Evolutionary conservation across 2,329 filamentous ascomycete species (phyloP), one percentile per base, ranked within the genome.

Genomic region (Orbilia blumenaviensis): DNA sequence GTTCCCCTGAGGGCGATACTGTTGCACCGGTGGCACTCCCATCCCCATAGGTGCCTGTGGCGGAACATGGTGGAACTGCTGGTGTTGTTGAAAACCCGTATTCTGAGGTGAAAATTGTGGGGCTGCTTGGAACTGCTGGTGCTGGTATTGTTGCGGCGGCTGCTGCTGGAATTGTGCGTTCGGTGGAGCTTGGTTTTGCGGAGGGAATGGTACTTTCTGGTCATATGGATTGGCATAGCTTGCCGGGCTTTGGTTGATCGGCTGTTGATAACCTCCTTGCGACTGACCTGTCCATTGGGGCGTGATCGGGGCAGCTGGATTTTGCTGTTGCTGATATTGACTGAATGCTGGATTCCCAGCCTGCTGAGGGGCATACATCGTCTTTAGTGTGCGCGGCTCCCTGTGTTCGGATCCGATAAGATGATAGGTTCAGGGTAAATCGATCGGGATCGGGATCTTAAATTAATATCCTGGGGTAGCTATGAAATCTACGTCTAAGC

Each of bases 251-350:
- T 54, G 54, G 16, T 54, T 54, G 21, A 54, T 29, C 14, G 8
- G 32, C 16, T 46, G 67, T 1, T 63, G 50, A 21, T 34, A 48
- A 8, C 60, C 60, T 8, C 46, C 46, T 18, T 76, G 64, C 34
- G 72, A 69, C 52, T 69, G 72, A 23, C 72, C 72, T 23, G 64
- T 38, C 72, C 72, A 76, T 69, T 76, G 72, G n/a, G 56, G 54
- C 12, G 56, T 36, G 58, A 69, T 23, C 9, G 72, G 54, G 14
- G 61, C 42, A 6, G 60, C 41, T 38, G 36, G 52, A 18, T 14
- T 23, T 38, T 36, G 52, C 21, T 44, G 61, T 34, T 64, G 72
- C 3, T 42, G 34, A 16, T 66, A 60, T 34, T 64, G 50, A 14
- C 42, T 14, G 58, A 68, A 76, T 16, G 71, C 71, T 52, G 63